phyloP scores from a whole-genome alignment of 306 rosid genomes.

The Acacia melanoxylon region DNA sequence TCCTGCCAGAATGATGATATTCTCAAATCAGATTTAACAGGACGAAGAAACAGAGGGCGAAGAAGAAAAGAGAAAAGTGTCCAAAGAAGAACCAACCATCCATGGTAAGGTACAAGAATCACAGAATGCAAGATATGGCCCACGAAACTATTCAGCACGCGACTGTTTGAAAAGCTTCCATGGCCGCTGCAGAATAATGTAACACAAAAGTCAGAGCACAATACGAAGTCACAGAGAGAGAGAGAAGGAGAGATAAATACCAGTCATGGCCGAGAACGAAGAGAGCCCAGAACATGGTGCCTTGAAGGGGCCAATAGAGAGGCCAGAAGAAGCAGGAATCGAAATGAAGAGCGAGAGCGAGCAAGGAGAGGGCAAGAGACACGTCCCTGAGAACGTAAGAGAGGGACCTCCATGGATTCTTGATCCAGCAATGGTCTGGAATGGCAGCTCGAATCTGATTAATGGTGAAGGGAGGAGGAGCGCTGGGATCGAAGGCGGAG shows the following conservation, averaged over 20 bases:
- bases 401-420: conserved; percentile 75
- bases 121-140: conserved; percentile 91
- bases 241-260: conserved; percentile 26
- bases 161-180: conserved; percentile 90
- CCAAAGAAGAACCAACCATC: conserved; percentile 57
- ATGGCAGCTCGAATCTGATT: conserved; percentile 87
- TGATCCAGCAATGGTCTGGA: conserved; percentile 89
- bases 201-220: background rate
- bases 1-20: conserved; percentile 49
- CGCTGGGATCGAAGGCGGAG: conserved; percentile 65
- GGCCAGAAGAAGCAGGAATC: conserved; percentile 68
- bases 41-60: background rate
- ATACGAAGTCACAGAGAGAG: background rate
- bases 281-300: conserved; percentile 98
- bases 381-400: conserved; percentile 71
- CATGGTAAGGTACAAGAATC: conserved; percentile 91
- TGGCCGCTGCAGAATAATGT: conserved; percentile 67
- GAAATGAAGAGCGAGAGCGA: conserved; percentile 45
- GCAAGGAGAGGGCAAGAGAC: conserved; percentile 40
- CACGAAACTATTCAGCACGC: conserved; percentile 53
- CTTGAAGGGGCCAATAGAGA: conserved; percentile 79
- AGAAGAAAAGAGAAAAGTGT: background rate
- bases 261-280: conserved; percentile 98
- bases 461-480: conserved; percentile 83
- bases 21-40: conserved; percentile 18